phyloP scores from a whole-genome alignment of 2,329 filamentous ascomycete genomes.

The Trichoderma sp. region DNA sequence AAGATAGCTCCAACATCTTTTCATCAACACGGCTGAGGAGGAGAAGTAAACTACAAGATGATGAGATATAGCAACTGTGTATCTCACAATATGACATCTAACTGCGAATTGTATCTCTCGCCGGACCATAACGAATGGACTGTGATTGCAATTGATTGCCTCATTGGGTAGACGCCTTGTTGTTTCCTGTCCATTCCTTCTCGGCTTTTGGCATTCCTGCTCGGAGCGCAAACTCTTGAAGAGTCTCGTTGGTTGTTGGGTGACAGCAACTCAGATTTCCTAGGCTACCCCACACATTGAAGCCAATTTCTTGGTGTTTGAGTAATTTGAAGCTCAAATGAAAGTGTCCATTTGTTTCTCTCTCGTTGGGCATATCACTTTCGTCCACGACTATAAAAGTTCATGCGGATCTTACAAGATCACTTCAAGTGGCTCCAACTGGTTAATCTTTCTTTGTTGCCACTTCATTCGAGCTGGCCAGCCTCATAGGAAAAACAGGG shows the following conservation, averaged over 20 bases:
- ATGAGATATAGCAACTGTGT: background rate
- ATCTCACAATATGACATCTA: background rate
- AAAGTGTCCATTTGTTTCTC: background rate
- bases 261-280: background rate
- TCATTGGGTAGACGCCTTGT: background rate
- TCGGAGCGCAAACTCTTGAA: background rate
- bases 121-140: background rate
- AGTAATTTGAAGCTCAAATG: background rate
- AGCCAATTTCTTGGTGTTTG: background rate
- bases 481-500: background rate
- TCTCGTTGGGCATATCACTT: background rate
- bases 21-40: background rate
- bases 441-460: background rate
- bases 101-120: background rate
- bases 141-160: background rate
- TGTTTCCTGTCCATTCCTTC: background rate
- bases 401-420: background rate
- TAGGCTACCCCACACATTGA: background rate
- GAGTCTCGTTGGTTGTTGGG: background rate
- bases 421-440: background rate
- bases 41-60: background rate
- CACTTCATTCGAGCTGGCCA: background rate
- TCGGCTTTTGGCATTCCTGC: background rate
- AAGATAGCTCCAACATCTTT: background rate
- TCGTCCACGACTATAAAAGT: background rate